Base-by-base conservation (phyloP, 441 rosid species). In the Bruguiera hainesii region DNA sequence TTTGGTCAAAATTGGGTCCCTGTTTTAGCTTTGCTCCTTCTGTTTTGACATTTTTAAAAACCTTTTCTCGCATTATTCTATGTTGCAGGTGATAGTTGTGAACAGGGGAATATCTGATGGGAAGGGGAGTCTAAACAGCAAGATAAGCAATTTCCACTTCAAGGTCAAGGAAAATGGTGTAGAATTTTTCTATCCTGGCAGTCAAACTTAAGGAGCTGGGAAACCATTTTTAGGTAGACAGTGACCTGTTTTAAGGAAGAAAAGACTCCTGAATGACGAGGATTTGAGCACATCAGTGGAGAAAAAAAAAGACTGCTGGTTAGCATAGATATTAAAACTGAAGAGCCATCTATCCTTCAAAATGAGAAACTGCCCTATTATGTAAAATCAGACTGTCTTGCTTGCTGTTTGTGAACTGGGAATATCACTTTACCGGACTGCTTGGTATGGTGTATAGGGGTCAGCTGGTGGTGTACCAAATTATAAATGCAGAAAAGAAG, bases 131-230 rank as follows among this genome's bases (percentile, higher is more conserved):
- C 74, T 79, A 25, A 71, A 79, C 75, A 87, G 74, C 83, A 84
- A 83, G 75, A 71, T 81, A 65, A 82, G 79, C 73, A 90, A 86
- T 80, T 91, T 94, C 76, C 98, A 90, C 56, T 90, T 85, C 80
- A 84, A 70, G 89, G 78, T 87, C 68, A 91, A 86, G 83, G 98
- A 91, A 57, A 91, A 87, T 63, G 74, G 78, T 6, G 79, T 85
- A 4, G 93, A 94, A 21, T 89, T 74, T 73, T 94, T 94, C 80
- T 86, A 86, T 77, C 98, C 97, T 0, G 96, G 97, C 23, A 82
- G 79, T 76, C 79, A 67, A 68, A 76, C 70, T 69, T 82, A 78
- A 81, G 48, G 56, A 30, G 55, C 33, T 21, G 7, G 57, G 60
- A 11, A 20, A 29, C n/a, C 9, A 49, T 42, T 3, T 20, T 31